A percentile compares a stretch with the other conserved stretches of the same genome.
Conservation (phyloP, 106 monocot genomes). For the Acanthochlamys bracteata region DNA sequence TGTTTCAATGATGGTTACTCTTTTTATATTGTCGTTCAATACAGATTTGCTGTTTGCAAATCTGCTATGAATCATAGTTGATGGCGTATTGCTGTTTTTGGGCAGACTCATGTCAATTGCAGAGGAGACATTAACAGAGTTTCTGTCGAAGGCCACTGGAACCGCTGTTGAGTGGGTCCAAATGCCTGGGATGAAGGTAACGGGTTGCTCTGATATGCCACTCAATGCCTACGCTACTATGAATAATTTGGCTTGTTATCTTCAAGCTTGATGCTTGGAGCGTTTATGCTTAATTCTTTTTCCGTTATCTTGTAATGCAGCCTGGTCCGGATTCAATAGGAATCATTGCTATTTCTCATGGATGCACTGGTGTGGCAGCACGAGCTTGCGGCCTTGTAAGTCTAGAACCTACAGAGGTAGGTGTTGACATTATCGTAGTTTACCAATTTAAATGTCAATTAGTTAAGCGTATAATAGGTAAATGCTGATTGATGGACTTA, state of each 20-base stretch:
- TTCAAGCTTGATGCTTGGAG: not conserved
- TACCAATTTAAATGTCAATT: not conserved
- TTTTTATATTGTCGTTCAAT: not conserved
- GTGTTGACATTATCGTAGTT: not conserved
- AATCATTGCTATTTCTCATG: conserved; percentile 71
- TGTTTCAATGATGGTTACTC: not conserved
- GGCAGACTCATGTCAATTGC: conserved; percentile 59
- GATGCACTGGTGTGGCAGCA: conserved; percentile 81
- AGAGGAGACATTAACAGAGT: conserved; percentile 78
- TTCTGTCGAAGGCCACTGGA: conserved; percentile 86
- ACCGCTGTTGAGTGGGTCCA: conserved; percentile 81
- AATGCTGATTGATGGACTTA: not conserved
- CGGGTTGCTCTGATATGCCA: not conserved
- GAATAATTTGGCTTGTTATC: not conserved
- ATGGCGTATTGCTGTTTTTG: not conserved
- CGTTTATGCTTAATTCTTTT: not conserved
- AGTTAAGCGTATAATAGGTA: not conserved
- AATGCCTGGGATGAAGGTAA: conserved; percentile 89
- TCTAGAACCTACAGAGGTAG: conserved; percentile 55
- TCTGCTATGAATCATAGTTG: not conserved
- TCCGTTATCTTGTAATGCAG: conserved; percentile 16
- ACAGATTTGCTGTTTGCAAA: not conserved
- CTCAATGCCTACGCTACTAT: not conserved
- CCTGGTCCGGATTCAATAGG: conserved; percentile 90
- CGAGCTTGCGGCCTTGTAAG: conserved; percentile 66